phyloP scores from a whole-genome alignment of 2,329 filamentous ascomycete genomes.

The Colletotrichum navitas region DNA sequence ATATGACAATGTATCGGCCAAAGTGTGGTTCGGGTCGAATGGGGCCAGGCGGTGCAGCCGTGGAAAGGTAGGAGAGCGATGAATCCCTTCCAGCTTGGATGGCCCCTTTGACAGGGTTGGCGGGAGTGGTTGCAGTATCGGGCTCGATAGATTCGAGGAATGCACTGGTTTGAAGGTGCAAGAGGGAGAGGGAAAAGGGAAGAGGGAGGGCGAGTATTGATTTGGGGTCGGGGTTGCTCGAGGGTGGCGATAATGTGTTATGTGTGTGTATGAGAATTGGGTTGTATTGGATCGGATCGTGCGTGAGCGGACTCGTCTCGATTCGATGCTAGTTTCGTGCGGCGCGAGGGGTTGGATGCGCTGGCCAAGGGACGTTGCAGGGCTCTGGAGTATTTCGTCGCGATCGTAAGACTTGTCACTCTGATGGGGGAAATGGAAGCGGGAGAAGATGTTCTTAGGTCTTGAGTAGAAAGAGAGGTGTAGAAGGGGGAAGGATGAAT shows the following conservation, averaged over 20 bases:
- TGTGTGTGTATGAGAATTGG: constrained; percentile 34
- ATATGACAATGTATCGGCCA: constrained; percentile 3
- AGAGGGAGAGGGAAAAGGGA: background rate
- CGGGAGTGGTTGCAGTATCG: constrained; percentile 10
- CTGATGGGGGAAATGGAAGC: constrained; percentile 3
- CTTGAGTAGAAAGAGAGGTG: constrained; percentile 10
- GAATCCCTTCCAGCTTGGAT: constrained; percentile 39
- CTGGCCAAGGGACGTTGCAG: constrained; percentile 7
- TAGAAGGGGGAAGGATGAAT: constrained; percentile 16
- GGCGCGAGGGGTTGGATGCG: constrained; percentile 33
- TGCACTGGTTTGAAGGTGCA: constrained; percentile 16
- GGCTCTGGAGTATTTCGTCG: background rate
- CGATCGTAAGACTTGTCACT: background rate
- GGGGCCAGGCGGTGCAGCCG: constrained; percentile 41
- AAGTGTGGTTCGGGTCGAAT: constrained; percentile 20
- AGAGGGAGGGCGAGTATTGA: background rate
- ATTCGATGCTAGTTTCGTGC: constrained; percentile 41
- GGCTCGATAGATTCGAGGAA: constrained; percentile 34
- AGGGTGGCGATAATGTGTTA: constrained; percentile 36
- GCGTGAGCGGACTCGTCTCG: constrained; percentile 42
- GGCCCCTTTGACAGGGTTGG: constrained; percentile 37
- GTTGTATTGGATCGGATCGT: constrained; percentile 37
- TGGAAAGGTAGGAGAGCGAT: constrained; percentile 25
- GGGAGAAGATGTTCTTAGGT: constrained; percentile 6
- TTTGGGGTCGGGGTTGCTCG: constrained; percentile 25